Conservation (phyloP, 805 yeast species). For the Soucietia sequanensis region DNA sequence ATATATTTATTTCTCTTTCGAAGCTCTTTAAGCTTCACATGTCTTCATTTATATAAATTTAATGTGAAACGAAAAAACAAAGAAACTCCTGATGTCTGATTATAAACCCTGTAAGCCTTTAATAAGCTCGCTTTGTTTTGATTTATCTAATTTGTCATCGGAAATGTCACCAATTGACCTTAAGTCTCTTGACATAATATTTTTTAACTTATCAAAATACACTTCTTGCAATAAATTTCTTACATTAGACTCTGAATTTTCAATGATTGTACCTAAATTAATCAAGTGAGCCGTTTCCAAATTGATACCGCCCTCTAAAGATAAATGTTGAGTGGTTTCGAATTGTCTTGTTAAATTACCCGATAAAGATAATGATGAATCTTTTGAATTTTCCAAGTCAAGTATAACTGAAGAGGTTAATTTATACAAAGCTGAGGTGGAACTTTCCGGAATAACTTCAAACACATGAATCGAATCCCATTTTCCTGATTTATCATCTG, state of each 20-base stretch:
- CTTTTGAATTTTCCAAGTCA: constrained; percentile 45
- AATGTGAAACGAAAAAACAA: too few species aligned
- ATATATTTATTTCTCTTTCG: neutral
- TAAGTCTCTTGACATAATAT: constrained; percentile 58
- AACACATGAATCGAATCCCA: constrained; percentile 97
- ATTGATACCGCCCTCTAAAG: constrained; percentile 27
- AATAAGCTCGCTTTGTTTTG: constrained; percentile 35
- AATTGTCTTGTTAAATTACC: constrained; percentile 88
- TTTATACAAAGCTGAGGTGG: constrained; percentile 51
- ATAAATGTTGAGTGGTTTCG: constrained; percentile 50
- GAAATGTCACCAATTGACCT: constrained; percentile 36
- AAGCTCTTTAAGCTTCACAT: too few species aligned
- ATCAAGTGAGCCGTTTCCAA: constrained; percentile 72
- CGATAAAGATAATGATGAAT: constrained; percentile 47
- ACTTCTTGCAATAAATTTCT: constrained; percentile 89
- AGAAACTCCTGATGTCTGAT: too few species aligned
- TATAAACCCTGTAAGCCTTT: constrained; percentile 38
- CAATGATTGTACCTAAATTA: constrained; percentile 81
- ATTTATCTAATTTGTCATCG: constrained; percentile 27
- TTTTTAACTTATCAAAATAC: constrained; percentile 91
- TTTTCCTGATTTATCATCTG: constrained; percentile 49
- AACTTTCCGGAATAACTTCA: constrained; percentile 54
- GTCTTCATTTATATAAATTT: too few species aligned
- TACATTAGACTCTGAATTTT: constrained; percentile 83
- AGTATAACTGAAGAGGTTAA: constrained; percentile 87